Conservation (phyloP, 2,329 filamentous ascomycete genomes). For the Nakataea oryzae region DNA sequence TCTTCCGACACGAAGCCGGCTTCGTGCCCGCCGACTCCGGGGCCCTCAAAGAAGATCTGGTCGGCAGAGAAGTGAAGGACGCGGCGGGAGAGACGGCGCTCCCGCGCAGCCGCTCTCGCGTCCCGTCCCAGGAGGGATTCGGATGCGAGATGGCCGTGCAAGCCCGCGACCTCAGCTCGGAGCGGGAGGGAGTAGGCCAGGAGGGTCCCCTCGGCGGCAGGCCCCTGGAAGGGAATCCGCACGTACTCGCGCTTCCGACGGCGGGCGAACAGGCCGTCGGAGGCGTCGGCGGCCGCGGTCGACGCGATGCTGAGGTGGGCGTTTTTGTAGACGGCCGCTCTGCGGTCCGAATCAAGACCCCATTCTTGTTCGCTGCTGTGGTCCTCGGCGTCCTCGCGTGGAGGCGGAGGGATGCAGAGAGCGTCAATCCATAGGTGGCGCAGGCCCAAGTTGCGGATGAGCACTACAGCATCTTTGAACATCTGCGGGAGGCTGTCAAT, state of each 20-base stretch:
- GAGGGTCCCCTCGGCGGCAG: not conserved
- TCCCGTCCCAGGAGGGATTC: not conserved
- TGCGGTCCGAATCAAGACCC: not conserved
- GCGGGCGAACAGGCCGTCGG: not conserved
- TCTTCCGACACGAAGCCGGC: not conserved
- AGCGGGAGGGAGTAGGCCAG: not conserved
- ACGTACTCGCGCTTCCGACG: not conserved
- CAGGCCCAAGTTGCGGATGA: slow-evolving; percentile 6
- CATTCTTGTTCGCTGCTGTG: slow-evolving; percentile 60
- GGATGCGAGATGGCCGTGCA: not conserved
- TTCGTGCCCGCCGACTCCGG: not conserved
- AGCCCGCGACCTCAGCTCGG: not conserved
- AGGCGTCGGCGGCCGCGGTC: not conserved
- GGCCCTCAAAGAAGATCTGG: not conserved
- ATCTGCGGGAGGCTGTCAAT: not conserved
- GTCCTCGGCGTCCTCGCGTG: slow-evolving; percentile 67
- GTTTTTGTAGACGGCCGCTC: not conserved
- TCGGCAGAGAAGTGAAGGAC: not conserved
- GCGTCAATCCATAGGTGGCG: slow-evolving; percentile 13
- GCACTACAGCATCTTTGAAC: slow-evolving; percentile 7
- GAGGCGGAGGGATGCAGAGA: slow-evolving; percentile 8
- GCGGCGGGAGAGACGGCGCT: not conserved
- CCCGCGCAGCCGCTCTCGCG: not conserved
- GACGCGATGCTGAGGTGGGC: not conserved
- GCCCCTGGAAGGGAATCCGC: not conserved